Percentiles rank a stretch among this genome's conserved stretches.
Conservation (phyloP, 2,329 filamentous ascomycete genomes). For the Fusarium sp. region DNA sequence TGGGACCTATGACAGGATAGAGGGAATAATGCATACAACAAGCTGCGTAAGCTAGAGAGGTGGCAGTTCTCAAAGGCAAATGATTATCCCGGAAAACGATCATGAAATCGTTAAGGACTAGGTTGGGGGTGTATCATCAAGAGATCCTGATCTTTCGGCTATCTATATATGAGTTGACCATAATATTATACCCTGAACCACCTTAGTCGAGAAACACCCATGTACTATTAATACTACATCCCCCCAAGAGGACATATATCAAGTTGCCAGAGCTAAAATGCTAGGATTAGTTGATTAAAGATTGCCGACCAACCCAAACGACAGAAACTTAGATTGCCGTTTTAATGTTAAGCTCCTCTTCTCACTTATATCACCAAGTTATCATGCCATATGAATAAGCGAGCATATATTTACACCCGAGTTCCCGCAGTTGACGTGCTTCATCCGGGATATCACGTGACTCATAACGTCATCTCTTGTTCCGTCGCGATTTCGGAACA, state of each 20-base stretch:
- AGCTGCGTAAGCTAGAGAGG: background rate
- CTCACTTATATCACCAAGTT: background rate
- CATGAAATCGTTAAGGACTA: background rate
- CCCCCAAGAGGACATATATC: background rate
- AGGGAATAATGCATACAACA: background rate
- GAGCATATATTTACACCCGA: background rate
- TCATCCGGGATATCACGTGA: slow-evolving; percentile 35
- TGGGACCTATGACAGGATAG: background rate
- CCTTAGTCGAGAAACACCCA: background rate
- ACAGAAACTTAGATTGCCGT: no score
- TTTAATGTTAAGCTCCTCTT: background rate
- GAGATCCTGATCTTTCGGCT: background rate
- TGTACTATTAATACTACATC: background rate
- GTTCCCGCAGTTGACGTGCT: background rate
- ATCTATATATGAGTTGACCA: background rate
- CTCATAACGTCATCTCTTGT: slow-evolving; percentile 33
- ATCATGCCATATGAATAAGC: background rate
- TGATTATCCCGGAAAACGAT: background rate
- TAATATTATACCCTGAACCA: background rate
- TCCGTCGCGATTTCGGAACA: slow-evolving; percentile 23
- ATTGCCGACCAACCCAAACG: background rate
- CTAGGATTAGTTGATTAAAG: background rate
- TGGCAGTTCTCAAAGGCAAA: background rate
- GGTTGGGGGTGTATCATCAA: background rate
- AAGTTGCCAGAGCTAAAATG: background rate